These are phyloP conservation scores for Pulveroboletus ravenelii DNA, from an alignment of 768 basidiomycete species.

Conservation along the genomic window DNA sequence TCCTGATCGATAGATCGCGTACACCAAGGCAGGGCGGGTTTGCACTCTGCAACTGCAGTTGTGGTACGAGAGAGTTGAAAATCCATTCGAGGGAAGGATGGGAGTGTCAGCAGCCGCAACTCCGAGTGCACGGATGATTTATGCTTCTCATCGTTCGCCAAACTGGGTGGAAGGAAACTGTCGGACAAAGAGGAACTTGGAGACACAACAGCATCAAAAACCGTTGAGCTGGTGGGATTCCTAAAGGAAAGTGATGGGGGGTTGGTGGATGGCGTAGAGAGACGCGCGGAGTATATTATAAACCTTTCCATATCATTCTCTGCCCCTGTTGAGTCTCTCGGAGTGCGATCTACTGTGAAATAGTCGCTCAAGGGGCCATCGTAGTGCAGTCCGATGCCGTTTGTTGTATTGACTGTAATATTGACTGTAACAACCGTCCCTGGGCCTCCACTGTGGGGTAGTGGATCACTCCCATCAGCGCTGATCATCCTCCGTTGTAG, in stretches of 20 bases:
- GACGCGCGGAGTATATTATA: not conserved
- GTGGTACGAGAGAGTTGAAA: not conserved
- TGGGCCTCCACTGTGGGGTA: not conserved
- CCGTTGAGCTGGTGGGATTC: not conserved
- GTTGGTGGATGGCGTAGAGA: not conserved
- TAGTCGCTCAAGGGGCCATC: not conserved
- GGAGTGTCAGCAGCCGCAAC: too few relatives aligned
- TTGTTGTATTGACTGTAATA: not conserved
- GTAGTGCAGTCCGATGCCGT: not conserved
- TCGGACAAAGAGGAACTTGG: conserved; percentile 24
- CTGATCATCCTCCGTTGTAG: conserved; percentile 17
- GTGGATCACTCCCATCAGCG: conserved; percentile 7
- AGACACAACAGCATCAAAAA: not conserved
- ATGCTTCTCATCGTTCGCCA: not conserved
- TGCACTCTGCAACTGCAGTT: not conserved
- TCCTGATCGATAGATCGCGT: too few relatives aligned
- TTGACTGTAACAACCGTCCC: not conserved
- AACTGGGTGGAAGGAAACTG: conserved; percentile 11
- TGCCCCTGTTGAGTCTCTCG: conserved; percentile 11
- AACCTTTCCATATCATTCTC: conserved; percentile 16
- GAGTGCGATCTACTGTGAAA: conserved; percentile 9
- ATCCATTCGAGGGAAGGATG: not conserved
- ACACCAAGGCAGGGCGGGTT: too few relatives aligned
- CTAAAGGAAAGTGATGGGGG: conserved; percentile 5
- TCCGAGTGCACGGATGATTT: not conserved